A percentile compares a stretch with the other conserved stretches of the same genome.
These are phyloP conservation scores for Colletotrichum destructivum DNA, from an alignment of 2,329 filamentous ascomycete species.

Conservation along the genomic window DNA sequence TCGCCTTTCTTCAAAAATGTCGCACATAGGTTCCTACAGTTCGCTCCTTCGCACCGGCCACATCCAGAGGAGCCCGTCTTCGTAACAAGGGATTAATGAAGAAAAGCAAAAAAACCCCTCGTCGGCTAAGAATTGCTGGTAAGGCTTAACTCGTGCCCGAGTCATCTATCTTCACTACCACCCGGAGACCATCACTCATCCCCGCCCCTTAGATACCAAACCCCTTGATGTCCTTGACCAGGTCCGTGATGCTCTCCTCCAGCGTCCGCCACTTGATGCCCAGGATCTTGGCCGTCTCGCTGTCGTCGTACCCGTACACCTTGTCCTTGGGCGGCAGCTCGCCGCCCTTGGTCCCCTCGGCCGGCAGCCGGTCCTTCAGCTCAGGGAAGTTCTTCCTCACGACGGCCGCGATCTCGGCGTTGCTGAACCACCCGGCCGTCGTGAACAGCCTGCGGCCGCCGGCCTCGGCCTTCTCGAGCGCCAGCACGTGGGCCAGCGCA, in stretches of 20 bases:
- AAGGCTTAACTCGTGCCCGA: no score
- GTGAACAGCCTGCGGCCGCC: conserved; percentile 67
- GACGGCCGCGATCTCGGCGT: conserved; percentile 60
- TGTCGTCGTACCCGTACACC: conserved; percentile 71
- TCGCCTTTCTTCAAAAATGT: no score
- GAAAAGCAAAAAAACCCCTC: no score
- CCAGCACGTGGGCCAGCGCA: conserved; percentile 67
- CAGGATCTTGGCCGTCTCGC: conserved; percentile 70
- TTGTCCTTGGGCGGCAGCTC: conserved; percentile 56
- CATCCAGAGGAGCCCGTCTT: no score
- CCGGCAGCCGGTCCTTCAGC: conserved; percentile 63
- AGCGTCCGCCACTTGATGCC: conserved; percentile 74
- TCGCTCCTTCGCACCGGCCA: no score
- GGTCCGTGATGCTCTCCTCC: conserved; percentile 75
- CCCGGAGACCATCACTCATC: no score
- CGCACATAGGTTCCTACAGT: no score
- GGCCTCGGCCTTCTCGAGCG: conserved; percentile 63
- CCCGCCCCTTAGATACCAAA: conserved; percentile 46
- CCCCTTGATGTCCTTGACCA: conserved; percentile 58
- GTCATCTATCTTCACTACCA: no score
- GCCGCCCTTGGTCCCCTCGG: conserved; percentile 60
- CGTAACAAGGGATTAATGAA: no score
- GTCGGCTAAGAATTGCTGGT: no score
- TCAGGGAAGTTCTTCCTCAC: conserved; percentile 66
- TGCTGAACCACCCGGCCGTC: conserved; percentile 62